Base-by-base conservation (phyloP, 176 grass and related monocot species). In the Raddia distichophylla region DNA sequence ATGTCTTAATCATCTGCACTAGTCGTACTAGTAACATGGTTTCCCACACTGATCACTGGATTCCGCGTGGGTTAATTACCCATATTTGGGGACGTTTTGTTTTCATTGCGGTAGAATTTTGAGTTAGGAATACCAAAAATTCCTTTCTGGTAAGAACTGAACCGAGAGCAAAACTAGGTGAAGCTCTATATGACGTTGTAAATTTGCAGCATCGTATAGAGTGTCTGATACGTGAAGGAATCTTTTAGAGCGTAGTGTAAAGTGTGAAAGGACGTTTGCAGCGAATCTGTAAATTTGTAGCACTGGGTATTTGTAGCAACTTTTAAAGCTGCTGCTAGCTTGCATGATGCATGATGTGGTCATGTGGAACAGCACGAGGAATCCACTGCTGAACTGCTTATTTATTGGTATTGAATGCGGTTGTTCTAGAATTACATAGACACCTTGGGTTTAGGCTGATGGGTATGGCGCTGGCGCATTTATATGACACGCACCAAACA, bases 341-440 rank as follows among this genome's bases (percentile, higher is more conserved):
- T n/a, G n/a, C n/a, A n/a, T n/a, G n/a, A n/a, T n/a, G n/a, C n/a
- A 7, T 20, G 35, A 73, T 46, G 33, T 17, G 49, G 3, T 5
- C 7, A 16, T 57, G 43, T 47, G 47, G 20, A 64, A 42, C 2
- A 18, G 3, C 3, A 34, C 53, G 35, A 5, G 40, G 0, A 71
- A 46, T 10, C 35, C 6, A 42, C 19, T 18, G 35, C 11, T 33
- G 69, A 51, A 6, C 5, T 15, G 1, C 8, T 5, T 71, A 48
- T 32, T 22, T 7, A 2, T 33, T 16, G 8, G 46, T 17, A 16
- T 22, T 60, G 43, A 37, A 33, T 20, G 15, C 35, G 10, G 51
- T 77, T 84, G 51, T 77, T 84, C 63, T 40, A 40, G 22, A 71
- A 51, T 45, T 68, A 10, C 43, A 43, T 19, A 13, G 48, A 11